Percentiles rank a stretch among this genome's conserved stretches.
Evolutionary conservation across 306 rosid species (phyloP).

Genomic region (Inga leiocalycina): DNA sequence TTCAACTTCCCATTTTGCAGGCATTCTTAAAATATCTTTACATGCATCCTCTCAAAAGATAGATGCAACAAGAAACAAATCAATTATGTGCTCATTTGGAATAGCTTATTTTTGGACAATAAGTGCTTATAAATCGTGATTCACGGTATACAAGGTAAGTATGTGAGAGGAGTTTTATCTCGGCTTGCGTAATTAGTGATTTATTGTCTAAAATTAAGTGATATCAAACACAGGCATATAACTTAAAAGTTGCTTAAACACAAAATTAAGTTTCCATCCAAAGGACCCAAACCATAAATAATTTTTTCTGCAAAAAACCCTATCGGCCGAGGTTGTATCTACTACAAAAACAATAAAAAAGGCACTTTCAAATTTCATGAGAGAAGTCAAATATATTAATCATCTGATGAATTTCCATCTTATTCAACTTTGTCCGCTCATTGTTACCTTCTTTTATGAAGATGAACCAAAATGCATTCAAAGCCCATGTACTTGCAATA

Average conservation of each 20-base stretch:
- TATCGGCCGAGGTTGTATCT: background rate
- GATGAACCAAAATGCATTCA: constrained; percentile 21
- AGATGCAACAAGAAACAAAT: constrained; percentile 16
- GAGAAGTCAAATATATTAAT: constrained; percentile 13
- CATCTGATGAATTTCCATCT: constrained; percentile 20
- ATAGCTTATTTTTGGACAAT: no score
- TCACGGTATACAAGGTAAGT: no score
- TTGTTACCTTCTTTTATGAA: background rate
- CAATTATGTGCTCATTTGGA: background rate
- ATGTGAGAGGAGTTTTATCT: no score
- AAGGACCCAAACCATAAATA: background rate
- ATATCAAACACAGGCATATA: no score
- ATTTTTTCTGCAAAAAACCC: background rate
- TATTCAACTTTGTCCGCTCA: constrained; percentile 25
- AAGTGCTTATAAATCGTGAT: no score
- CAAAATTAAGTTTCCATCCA: background rate
- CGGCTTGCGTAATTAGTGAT: no score
- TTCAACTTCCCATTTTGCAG: background rate
- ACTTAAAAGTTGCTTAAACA: constrained; percentile 13
- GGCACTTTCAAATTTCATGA: constrained; percentile 2
- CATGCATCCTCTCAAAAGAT: constrained; percentile 20
- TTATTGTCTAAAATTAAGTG: no score
- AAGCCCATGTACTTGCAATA: constrained; percentile 1
- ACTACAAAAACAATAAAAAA: background rate
- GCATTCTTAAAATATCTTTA: constrained; percentile 1